These are phyloP conservation scores for Taiwanofungus camphoratus DNA, from an alignment of 1,284 basidiomycete genomes.

Conservation along the genomic window DNA sequence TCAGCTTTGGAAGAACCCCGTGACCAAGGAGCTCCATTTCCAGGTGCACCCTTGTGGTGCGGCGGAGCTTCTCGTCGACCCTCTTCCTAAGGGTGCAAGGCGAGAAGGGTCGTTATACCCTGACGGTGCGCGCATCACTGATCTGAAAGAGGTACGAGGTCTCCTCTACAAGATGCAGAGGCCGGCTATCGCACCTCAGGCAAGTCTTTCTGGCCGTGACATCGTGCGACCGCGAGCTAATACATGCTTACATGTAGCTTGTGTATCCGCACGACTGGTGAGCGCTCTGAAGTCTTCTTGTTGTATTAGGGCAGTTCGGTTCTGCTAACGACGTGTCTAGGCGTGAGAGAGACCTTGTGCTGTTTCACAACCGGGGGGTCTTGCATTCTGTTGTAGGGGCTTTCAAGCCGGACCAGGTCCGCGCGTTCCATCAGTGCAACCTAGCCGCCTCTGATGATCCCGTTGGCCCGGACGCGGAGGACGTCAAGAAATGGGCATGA, in stretches of 20 bases:
- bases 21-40: conserved; percentile 69
- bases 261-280: conserved; percentile 67
- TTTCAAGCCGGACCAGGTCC: conserved; percentile 63
- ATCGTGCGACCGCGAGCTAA: neutral
- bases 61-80: conserved; percentile 51
- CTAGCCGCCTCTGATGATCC: conserved; percentile 57
- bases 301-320: neutral
- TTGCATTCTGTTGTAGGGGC: conserved; percentile 77
- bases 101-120: conserved; percentile 62
- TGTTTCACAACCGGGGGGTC: conserved; percentile 75
- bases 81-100: conserved; percentile 49
- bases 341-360: conserved; percentile 56
- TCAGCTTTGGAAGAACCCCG: conserved; percentile 82
- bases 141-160: conserved; percentile 67
- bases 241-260: conserved; percentile 29
- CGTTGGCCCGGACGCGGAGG: conserved; percentile 42
- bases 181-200: conserved; percentile 70
- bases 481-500: conserved; percentile 36
- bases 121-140: conserved; percentile 65
- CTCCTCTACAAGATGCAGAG: conserved; percentile 76
- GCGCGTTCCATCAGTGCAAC: conserved; percentile 65
- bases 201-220: conserved; percentile 23
- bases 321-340: conserved; percentile 17
- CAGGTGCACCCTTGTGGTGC: conserved; percentile 72
- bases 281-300: neutral